phyloP scores from a whole-genome alignment of 2,329 filamentous ascomycete genomes.

The Calonectria fujianensis region DNA sequence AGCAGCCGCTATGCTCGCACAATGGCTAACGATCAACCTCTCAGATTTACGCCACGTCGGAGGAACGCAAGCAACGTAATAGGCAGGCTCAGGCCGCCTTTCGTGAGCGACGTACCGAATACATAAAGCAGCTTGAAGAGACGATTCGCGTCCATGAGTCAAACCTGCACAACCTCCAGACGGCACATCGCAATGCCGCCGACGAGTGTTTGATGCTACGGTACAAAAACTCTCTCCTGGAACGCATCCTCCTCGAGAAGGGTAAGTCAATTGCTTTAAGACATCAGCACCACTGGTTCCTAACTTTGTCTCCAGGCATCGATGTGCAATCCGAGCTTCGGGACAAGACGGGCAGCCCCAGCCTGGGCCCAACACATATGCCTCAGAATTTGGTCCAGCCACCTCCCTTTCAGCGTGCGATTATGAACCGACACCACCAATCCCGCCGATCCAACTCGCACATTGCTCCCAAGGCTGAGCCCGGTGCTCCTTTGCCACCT shows the following conservation, averaged over 20 bases:
- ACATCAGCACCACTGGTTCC: neutral
- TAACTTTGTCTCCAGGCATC: constrained; percentile 77
- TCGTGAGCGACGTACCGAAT: constrained; percentile 96
- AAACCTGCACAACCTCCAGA: constrained; percentile 92
- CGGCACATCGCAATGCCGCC: constrained; percentile 93
- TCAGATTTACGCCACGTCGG: constrained; percentile 98
- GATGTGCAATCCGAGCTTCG: constrained; percentile 97
- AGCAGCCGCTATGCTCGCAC: constrained; percentile 26
- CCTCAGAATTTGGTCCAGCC: constrained; percentile 81
- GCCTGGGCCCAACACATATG: constrained; percentile 81
- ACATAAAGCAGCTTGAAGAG: constrained; percentile 98
- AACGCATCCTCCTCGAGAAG: constrained; percentile 97
- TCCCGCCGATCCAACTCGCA: constrained; percentile 82
- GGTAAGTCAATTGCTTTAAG: constrained; percentile 70
- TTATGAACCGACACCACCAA: constrained; percentile 88
- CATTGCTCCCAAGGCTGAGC: constrained; percentile 84
- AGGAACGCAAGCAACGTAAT: constrained; percentile 98
- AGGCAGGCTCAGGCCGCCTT: constrained; percentile 98
- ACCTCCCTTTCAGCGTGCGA: constrained; percentile 85
- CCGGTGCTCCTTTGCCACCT: constrained; percentile 68
- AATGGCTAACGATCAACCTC: constrained; percentile 44
- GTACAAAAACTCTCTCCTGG: constrained; percentile 97
- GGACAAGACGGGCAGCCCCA: constrained; percentile 92
- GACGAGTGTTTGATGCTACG: constrained; percentile 98
- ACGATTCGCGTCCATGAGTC: constrained; percentile 98